Evolutionary conservation across 805 yeast genomes (phyloP).

Genomic region (Yamadazyma scolyti): DNA sequence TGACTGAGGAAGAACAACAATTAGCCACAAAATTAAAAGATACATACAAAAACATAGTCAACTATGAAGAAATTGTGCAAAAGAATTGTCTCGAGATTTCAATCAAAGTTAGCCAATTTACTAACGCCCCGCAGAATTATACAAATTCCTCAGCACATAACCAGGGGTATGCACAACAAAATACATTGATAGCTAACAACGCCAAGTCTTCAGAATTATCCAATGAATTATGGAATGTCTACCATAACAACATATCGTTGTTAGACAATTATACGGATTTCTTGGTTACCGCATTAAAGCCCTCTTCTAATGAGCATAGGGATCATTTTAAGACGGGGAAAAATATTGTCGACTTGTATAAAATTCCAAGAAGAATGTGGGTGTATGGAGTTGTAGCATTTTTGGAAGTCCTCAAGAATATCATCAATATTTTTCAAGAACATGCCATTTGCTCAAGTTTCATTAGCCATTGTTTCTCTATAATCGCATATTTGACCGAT

Average conservation of each 20-base stretch:
- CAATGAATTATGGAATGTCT: slow-evolving; percentile 67
- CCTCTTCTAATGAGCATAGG: slow-evolving; percentile 44
- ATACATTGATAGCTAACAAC: slow-evolving; percentile 5
- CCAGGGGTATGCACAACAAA: slow-evolving; percentile 9
- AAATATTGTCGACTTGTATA: slow-evolving; percentile 71
- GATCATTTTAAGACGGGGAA: slow-evolving; percentile 62
- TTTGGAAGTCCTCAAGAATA: slow-evolving; percentile 70
- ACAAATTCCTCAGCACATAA: slow-evolving; percentile 5
- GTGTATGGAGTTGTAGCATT: slow-evolving; percentile 83
- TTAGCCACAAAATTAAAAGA: slow-evolving; percentile 70
- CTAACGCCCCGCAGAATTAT: slow-evolving; percentile 11
- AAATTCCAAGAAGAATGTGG: slow-evolving; percentile 79
- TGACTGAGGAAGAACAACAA: slow-evolving; percentile 60
- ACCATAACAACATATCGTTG: slow-evolving; percentile 61
- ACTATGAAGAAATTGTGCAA: slow-evolving; percentile 65
- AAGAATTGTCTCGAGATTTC: slow-evolving; percentile 62
- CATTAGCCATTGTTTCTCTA: slow-evolving; percentile 67
- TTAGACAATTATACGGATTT: slow-evolving; percentile 73
- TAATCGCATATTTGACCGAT: slow-evolving; percentile 51
- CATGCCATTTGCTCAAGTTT: slow-evolving; percentile 77
- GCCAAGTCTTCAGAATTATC: slow-evolving; percentile 45
- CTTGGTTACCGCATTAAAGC: slow-evolving; percentile 64
- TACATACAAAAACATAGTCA: slow-evolving; percentile 66
- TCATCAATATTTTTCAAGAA: slow-evolving; percentile 67
- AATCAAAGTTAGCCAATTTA: slow-evolving; percentile 42